phyloP scores from a whole-genome alignment of 345 rosid species.

The Euphorbia tirucalli region DNA sequence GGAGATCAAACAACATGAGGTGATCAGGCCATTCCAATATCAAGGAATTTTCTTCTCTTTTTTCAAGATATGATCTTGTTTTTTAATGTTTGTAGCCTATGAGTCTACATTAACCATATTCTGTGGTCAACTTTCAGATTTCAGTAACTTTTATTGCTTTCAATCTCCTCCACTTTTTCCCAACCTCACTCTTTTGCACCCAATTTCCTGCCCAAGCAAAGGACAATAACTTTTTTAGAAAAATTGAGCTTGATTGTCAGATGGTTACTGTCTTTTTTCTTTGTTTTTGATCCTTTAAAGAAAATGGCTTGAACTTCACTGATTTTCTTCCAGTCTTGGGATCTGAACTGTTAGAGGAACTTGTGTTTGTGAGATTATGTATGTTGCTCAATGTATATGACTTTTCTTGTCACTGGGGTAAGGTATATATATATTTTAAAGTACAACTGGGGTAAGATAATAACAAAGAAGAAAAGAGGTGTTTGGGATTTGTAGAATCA shows the following conservation, averaged over 20 bases:
- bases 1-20: constrained; percentile 74
- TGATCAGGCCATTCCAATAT: constrained; percentile 21
- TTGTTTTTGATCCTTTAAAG: not conserved
- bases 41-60: constrained; percentile 8
- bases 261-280: not conserved
- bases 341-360: not conserved
- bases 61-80: not conserved
- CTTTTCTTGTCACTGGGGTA: too few species aligned
- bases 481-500: too few species aligned
- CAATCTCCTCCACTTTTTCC: not conserved
- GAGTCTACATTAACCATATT: not conserved
- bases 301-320: not conserved
- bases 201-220: not conserved
- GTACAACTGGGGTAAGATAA: too few species aligned
- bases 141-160: not conserved
- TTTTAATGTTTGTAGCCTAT: not conserved
- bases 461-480: too few species aligned
- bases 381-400: not conserved
- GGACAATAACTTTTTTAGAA: not conserved
- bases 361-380: not conserved
- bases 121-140: not conserved
- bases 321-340: not conserved
- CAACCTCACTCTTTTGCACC: not conserved
- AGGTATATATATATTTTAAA: too few species aligned
- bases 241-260: not conserved